Base-by-base conservation (phyloP, 768 basidiomycete species). In the Pisolithus marmoratus region DNA sequence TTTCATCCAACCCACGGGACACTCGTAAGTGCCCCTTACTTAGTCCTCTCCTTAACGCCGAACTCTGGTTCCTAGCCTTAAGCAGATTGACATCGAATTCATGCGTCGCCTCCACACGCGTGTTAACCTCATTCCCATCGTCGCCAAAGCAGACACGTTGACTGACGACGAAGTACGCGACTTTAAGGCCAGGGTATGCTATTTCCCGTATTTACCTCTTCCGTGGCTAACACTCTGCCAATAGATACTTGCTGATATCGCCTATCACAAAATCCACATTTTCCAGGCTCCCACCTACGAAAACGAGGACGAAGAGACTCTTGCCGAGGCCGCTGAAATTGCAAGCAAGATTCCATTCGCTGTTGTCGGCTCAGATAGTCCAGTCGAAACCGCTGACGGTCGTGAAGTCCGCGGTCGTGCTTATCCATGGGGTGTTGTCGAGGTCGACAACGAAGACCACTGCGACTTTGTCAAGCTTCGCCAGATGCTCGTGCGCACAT, bases 381-480 rank as follows among this genome's bases (percentile, higher is more conserved):
- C 87, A 50, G 89, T 99, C 29, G 70, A 76, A 53, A 85, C 91
- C 2, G 79, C 89, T 22, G 93, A 95, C 62, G 94, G 94, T 23
- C 88, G 94, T 53, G 76, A 86, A 70, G 93, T 97, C 46, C 90
- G 96, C 58, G 96, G 96, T 12, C 91, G 96, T 60, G 77, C 83
- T 4, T 99, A 99, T 69, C 96, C 96, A 9, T 99, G 96, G 96
- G 96, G 96, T 68, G 86, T 94, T 46, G 93, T 98, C 58, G 96
- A 99, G 68, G 96, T 99, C 23, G 96, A 99, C 76, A 98, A 99
- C 63, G 96, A 98, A 66, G 90, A 93, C 17, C 96, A 99, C 66
- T 99, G 96, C 60, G 96, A 99, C 70, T 99, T 99, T 67, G 95
- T 98, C 71, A 98, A 98, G 73, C 87, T 99, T 55, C 87, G 96